A percentile compares a stretch with the other conserved stretches of the same genome.
Evolutionary conservation across 306 rosid genomes (phyloP).

Genomic region (Cucurbita pepo): DNA sequence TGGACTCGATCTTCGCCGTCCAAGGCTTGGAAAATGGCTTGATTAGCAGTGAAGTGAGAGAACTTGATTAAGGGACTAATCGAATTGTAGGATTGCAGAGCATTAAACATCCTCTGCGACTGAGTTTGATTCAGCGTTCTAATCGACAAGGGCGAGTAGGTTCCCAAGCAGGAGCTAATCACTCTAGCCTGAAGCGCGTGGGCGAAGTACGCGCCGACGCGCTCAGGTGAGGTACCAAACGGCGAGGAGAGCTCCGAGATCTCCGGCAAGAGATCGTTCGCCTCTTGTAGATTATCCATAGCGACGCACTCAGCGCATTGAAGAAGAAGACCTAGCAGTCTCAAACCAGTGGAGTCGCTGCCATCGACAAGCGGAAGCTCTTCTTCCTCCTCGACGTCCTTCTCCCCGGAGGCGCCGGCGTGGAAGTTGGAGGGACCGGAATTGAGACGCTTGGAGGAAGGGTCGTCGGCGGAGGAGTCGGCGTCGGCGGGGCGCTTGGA

Average conservation of each 20-base stretch:
- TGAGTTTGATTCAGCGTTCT: conserved; percentile 38
- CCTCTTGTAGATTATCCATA: conserved; percentile 54
- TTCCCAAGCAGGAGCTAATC: conserved; percentile 57
- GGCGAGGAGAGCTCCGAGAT: conserved; percentile 79
- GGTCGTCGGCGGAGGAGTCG: conserved; percentile 14
- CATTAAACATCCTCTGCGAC: conserved; percentile 66
- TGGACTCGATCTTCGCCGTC: conserved; percentile 92
- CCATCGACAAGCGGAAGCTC: conserved; percentile 12
- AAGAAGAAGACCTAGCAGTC: conserved; percentile 58
- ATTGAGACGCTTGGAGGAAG: conserved; percentile 29
- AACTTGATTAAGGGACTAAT: conserved; percentile 72
- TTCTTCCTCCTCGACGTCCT: conserved; percentile 13
- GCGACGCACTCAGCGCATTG: conserved; percentile 97
- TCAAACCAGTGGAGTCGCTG: conserved; percentile 49
- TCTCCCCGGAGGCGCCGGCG: conserved; percentile 22
- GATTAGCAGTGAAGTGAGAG: conserved; percentile 98
- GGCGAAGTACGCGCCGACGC: conserved; percentile 78
- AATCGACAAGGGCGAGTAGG: conserved; percentile 42
- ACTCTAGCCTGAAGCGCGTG: conserved; percentile 93
- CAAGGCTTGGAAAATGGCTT: conserved; percentile 79
- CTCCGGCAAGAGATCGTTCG: conserved; percentile 72
- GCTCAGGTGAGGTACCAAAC: conserved; percentile 73
- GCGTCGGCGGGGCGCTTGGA: conserved; percentile 34
- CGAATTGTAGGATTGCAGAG: conserved; percentile 80
- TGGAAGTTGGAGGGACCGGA: conserved; percentile 12